Evolutionary conservation across 768 basidiomycete species (phyloP), one percentile per base, ranked within the genome.

Genomic region (Auricularia sp.): DNA sequence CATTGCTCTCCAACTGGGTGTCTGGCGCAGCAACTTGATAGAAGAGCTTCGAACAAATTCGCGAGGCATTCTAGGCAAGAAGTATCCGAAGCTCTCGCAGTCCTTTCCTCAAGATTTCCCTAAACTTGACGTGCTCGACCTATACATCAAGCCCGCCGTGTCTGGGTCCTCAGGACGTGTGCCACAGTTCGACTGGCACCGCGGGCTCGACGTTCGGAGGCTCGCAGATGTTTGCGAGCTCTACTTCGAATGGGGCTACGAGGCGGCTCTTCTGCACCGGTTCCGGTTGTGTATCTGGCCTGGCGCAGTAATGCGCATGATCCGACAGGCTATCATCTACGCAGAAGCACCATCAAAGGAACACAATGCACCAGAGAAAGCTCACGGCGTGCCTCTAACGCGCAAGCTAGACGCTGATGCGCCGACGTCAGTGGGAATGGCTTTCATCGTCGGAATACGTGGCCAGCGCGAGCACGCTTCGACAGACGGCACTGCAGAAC

Each of bases 241-340:
- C 58, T 89, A 86, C 72, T 95, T 96, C 67, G 94, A 94, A 72
- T 96, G 94, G 94, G 94, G 94, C 0, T 86, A 91, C 61, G 86
- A 81, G 70, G 88, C 24, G 1, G 24, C 24, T 24, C 24, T 96
- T 64, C 81, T 90, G 68, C 90, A 91, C 68, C 86, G 92, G 14
- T 94, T 95, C 71, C 80, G 90, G 70, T 89, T 85, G 0, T 82
- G 92, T 2, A 81, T 94, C n/a, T 96, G 93, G 89, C 85, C 85
- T 18, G 84, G 86, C 0, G 83, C 85, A 14, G 81, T 90, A 7
- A 77, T 90, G 63, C 82, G 90, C 42, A 84, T 86, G 29, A 75
- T 95, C 33, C 81, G 92, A 21, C 81, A 87, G 6, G 81, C 79
- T 2, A 82, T 83, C 1, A 65, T 92, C 33, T 78, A 85, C 47